Base-by-base conservation (phyloP, 163 green algal genomes). In the Chlamydomonas reinhardtii region DNA sequence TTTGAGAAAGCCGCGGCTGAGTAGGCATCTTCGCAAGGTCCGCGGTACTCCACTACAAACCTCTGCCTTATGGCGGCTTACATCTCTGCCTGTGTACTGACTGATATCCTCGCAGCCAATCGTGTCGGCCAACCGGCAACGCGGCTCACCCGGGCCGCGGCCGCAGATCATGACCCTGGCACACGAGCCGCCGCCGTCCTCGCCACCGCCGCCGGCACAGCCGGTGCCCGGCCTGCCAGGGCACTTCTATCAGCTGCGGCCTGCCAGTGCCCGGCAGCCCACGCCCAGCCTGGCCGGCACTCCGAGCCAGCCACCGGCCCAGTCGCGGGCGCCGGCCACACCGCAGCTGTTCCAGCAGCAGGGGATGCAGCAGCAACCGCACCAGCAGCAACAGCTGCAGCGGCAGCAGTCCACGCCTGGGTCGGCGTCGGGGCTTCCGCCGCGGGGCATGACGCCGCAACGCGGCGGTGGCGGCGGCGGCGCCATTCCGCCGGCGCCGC, bases 91-190 rank as follows among this genome's bases (percentile, higher is more conserved):
- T 61, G 17, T 61, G 43, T n/a, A n/a, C n/a, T n/a, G n/a, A n/a
- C 24, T 29, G 29, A 34, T 8, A 0, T 14, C 0, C 22, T 31
- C 19, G 78, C 68, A 85, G 78, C 68, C 68, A 4, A 22, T 77
- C 48, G 52, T 72, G 29, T 43, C 25, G 54, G 24, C 69, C 0
- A 31, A 35, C 3, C 54, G 56, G 35, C 70, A 61, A 35, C 69
- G 80, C 31, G 80, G 54, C 20, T 86, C 80, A 0, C 80, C 70
- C 0, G 80, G 80, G 56, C 80, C 80, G 12, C 62, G 73, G 80
- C 35, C 80, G 16, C 80, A 86, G 54, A 86, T 86, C 59, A 24
- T 86, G 54, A 86, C 54, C 9, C 37, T 86, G 22, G 69, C 70
- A 20, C 80, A 86, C 56, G 79, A 78, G 22, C 8, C 66, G 66